Base-by-base conservation (phyloP, 2,329 filamentous ascomycete genomes). In the Pestalotiopsis sp. region DNA sequence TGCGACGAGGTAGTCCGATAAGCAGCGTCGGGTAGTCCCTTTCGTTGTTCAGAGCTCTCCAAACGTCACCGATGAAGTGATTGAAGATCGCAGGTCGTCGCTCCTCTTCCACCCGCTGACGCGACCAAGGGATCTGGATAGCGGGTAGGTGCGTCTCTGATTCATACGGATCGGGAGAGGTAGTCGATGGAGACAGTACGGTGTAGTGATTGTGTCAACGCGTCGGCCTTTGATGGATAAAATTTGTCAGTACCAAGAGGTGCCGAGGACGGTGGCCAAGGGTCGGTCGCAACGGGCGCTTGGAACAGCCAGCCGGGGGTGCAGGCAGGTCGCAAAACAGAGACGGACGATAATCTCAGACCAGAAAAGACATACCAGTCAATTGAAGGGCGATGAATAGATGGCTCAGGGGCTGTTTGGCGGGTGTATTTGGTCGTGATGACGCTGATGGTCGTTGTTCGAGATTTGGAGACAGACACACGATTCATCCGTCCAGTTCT, bases 281-380 rank as follows among this genome's bases (percentile, higher is more conserved):
- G 45, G 45, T 27, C 40, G 65, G 65, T 60, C 56, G 52, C 41
- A 49, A n/a, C 36, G 5, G 65, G 17, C 20, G 12, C 31, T 20
- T 27, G 7, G 17, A 38, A 60, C 23, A 60, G 27, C 14, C 20
- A n/a, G 25, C 52, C 23, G 23, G 52, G 23, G 56, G 7, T 7
- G 40, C n/a, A 66, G 36, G n/a, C 31, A 23, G 36, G 23, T 20
- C 27, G 27, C 25, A 49, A 60, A 23, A 9, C n/a, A 23, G 17
- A 36, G 9, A n/a, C 12, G 20, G 25, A 23, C 12, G 40, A 25
- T 20, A 2, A 17, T 60, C 13, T 13, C 14, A 27, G n/a, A 23
- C 17, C 65, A 41, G 36, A 66, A 31, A 68, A 66, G 12, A 73
- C 72, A 69, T 73, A 74, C 72, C 72, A 70, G 70, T 66, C 72